Evolutionary conservation across 345 rosid genomes (phyloP), one percentile per base, ranked within the genome.

Genomic region (Linum usitatissimum): DNA sequence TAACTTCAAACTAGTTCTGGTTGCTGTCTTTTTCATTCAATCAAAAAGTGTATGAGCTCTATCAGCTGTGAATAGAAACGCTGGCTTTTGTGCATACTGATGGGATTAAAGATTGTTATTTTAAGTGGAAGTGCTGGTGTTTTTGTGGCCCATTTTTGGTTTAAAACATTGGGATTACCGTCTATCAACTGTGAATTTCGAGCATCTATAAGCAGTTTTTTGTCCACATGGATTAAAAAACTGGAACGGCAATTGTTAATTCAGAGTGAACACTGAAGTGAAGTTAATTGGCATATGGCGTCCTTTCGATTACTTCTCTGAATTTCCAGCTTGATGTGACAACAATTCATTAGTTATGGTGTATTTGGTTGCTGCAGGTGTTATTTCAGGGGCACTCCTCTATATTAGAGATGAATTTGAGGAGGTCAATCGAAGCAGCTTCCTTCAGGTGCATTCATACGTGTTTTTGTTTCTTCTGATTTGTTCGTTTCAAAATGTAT

Each of bases 351-450:
- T 55, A 9, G 21, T 55, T 55, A 10, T 18, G 28, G 59, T 18
- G 6, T 6, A 19, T 55, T 55, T 6, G 59, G 59, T 55, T 55
- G 59, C 30, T 55, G 59, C 59, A 55, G 59, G 59, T 55, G 59
- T 55, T 55, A 55, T 55, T 55, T 55, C 59, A 18, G 59, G 59
- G 30, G 59, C 59, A 0, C 59, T 55, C 12, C 59, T 55, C 6
- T 55, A 55, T 2, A 55, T 55, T 55, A 55, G 18, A 55, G 59
- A 55, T 55, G 59, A 55, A 9, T 55, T 55, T 13, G 59, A 55
- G 59, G 59, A 14, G 59, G 59, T 55, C 30, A 55, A 19, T 9
- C 59, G 18, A 28, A 55, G 59, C 30, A 55, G 59, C 30, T 55
- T 55, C 59, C 30, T 55, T 20, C 59, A 55, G 59, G 59, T 55